Percentiles rank a stretch among this genome's conserved stretches.
Evolutionary conservation across 1,139 yeast species (phyloP).

Genomic region (Zygosaccharomyces sapae): DNA sequence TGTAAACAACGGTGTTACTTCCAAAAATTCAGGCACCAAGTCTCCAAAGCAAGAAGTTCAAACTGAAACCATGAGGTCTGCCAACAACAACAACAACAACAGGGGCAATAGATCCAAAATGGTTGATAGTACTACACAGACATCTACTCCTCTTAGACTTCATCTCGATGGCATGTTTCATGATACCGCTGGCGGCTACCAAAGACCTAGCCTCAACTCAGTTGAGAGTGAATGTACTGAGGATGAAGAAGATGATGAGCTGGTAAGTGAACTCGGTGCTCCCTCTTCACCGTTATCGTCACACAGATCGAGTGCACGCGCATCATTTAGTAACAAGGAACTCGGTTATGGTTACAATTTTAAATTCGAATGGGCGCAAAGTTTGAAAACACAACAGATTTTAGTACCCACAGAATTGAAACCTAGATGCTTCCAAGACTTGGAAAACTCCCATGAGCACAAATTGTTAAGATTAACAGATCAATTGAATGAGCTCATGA

Average conservation of each 20-base stretch:
- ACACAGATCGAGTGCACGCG: not conserved
- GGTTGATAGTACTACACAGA: conserved; percentile 3
- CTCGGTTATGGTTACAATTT: not conserved
- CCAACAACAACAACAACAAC: not conserved
- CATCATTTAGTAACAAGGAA: not conserved
- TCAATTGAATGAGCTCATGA: not conserved
- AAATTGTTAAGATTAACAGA: not conserved
- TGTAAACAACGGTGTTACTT: not conserved
- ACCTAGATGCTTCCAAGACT: conserved; percentile 3
- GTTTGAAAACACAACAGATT: not conserved
- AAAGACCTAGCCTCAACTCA: not conserved
- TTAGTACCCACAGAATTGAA: not conserved
- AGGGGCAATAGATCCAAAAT: not conserved
- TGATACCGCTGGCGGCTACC: conserved; percentile 4
- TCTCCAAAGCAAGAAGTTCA: not conserved
- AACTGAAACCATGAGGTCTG: not conserved
- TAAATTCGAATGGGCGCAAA: conserved; percentile 1
- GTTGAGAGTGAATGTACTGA: not conserved
- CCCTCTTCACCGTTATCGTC: conserved; percentile 1
- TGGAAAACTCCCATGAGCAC: not conserved
- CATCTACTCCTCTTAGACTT: conserved; percentile 1
- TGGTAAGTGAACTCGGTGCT: conserved; percentile 1
- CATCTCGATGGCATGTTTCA: conserved; percentile 4
- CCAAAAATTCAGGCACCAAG: not conserved
- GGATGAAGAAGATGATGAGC: conserved; percentile 1